Evolutionary conservation across 2,329 filamentous ascomycete species (phyloP).

Genomic region (Aspergillus puulaauensis): DNA sequence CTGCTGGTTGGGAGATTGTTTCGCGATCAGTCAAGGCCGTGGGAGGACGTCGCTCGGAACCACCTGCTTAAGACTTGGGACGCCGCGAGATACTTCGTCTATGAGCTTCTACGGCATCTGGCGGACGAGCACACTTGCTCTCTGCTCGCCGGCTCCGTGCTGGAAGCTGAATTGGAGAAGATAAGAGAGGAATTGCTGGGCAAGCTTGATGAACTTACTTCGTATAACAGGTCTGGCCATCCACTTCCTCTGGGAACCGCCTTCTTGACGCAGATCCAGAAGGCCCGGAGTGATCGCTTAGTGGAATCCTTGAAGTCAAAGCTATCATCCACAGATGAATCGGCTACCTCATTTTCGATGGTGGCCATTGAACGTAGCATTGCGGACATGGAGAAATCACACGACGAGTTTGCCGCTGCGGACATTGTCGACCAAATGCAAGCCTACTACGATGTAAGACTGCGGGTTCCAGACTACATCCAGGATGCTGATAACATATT

Average conservation of each 20-base stretch:
- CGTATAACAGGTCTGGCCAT: constrained; percentile 23
- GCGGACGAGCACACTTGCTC: constrained; percentile 23
- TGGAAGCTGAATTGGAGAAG: constrained; percentile 23
- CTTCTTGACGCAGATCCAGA: constrained; percentile 9
- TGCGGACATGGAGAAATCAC: not conserved
- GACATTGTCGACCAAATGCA: constrained; percentile 48
- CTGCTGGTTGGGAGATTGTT: constrained; percentile 35
- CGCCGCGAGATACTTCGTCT: constrained; percentile 21
- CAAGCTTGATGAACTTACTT: constrained; percentile 26
- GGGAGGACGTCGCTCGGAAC: constrained; percentile 28
- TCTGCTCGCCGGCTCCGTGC: constrained; percentile 16
- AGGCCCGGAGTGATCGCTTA: constrained; percentile 11
- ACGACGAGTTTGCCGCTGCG: constrained; percentile 37
- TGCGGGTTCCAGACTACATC: too few species aligned
- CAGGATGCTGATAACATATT: too few species aligned
- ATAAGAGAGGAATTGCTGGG: constrained; percentile 16
- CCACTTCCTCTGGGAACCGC: constrained; percentile 21
- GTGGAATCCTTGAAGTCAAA: not conserved
- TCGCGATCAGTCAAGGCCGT: constrained; percentile 34
- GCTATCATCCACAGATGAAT: not conserved
- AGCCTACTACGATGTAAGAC: constrained; percentile 21
- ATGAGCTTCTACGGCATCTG: constrained; percentile 24
- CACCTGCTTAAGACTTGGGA: constrained; percentile 28
- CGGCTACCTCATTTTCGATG: not conserved
- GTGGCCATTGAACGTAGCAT: not conserved